These are phyloP conservation scores for Phytopythium vexans DNA, from an alignment of 352 stramenopile species.

Conservation along the genomic window DNA sequence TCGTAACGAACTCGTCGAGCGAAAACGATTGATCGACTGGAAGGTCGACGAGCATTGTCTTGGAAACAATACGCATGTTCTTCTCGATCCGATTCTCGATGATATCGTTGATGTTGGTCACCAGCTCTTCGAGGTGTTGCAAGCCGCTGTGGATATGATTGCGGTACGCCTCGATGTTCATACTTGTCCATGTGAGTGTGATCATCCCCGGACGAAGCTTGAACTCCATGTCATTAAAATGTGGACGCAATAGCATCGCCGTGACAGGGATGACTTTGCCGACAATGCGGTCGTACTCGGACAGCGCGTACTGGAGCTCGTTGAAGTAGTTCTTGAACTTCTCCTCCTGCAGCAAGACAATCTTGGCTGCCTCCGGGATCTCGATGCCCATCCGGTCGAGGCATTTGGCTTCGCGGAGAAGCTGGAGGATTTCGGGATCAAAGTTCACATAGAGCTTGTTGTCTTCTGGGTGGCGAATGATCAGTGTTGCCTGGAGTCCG, in stretches of 20 bases:
- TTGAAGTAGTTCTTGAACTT: slow-evolving; percentile 99
- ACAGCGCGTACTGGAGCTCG: slow-evolving; percentile 95
- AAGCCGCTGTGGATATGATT: slow-evolving; percentile 91
- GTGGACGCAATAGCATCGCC: slow-evolving; percentile 92
- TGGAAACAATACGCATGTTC: slow-evolving; percentile 98
- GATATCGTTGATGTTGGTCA: slow-evolving; percentile 99
- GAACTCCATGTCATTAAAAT: slow-evolving; percentile 99
- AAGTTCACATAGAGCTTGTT: slow-evolving; percentile 99
- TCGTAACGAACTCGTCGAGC: slow-evolving; percentile 97
- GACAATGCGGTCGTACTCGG: slow-evolving; percentile 97
- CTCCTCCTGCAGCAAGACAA: slow-evolving; percentile 97
- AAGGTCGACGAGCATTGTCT: slow-evolving; percentile 96
- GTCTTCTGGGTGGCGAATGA: slow-evolving; percentile 98
- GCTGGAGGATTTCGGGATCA: slow-evolving; percentile 97
- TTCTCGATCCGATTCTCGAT: slow-evolving; percentile 99
- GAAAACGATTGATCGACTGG: slow-evolving; percentile 96
- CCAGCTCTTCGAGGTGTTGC: slow-evolving; percentile 95
- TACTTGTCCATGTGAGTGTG: slow-evolving; percentile 99
- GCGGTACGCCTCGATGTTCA: slow-evolving; percentile 99
- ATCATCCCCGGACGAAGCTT: slow-evolving; percentile 98
- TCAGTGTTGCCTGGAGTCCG: slow-evolving; percentile 96
- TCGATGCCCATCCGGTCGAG: slow-evolving; percentile 98
- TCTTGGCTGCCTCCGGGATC: slow-evolving; percentile 97
- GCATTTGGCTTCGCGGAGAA: slow-evolving; percentile 97
- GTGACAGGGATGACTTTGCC: slow-evolving; percentile 98